Percentiles rank a stretch among this genome's conserved stretches.
phyloP scores from a whole-genome alignment of 2,329 filamentous ascomycete species.

The Aspergillus flavus region DNA sequence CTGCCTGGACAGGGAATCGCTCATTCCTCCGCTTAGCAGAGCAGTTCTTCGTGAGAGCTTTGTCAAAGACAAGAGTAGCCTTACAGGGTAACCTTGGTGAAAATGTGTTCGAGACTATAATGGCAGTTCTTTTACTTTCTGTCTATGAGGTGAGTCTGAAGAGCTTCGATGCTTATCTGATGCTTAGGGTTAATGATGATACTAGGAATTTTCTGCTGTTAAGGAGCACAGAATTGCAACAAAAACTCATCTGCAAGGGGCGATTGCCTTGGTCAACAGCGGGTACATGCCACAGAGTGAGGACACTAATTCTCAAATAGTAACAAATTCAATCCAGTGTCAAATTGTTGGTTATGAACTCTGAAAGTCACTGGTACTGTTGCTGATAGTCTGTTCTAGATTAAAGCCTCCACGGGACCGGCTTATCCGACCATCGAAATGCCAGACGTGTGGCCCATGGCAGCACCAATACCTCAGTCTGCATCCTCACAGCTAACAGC shows the following conservation, averaged over 20 bases:
- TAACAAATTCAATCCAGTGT: constrained; percentile 27
- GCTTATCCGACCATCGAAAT: constrained; percentile 24
- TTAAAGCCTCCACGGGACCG: constrained; percentile 25
- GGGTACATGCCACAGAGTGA: constrained; percentile 18
- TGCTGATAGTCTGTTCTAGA: constrained; percentile 16
- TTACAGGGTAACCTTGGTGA: constrained; percentile 22
- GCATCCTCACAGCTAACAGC: constrained; percentile 25
- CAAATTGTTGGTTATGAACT: constrained; percentile 26
- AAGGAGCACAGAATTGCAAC: constrained; percentile 25
- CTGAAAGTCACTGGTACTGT: neutral
- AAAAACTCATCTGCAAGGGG: constrained; percentile 32
- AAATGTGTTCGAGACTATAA: constrained; percentile 26
- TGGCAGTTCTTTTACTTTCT: constrained; percentile 30
- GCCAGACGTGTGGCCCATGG: constrained; percentile 27
- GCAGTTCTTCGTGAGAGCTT: constrained; percentile 26
- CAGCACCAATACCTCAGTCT: constrained; percentile 15
- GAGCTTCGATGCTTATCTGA: neutral
- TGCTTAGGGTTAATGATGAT: neutral
- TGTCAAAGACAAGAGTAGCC: constrained; percentile 28
- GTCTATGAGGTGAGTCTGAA: constrained; percentile 28
- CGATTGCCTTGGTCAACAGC: constrained; percentile 32
- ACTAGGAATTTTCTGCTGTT: constrained; percentile 29
- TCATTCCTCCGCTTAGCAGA: constrained; percentile 25
- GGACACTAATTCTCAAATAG: constrained; percentile 16
- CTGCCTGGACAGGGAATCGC: constrained; percentile 32